Conservation (phyloP, 305 asterid genomes). For the Fraxinus angustifolia region DNA sequence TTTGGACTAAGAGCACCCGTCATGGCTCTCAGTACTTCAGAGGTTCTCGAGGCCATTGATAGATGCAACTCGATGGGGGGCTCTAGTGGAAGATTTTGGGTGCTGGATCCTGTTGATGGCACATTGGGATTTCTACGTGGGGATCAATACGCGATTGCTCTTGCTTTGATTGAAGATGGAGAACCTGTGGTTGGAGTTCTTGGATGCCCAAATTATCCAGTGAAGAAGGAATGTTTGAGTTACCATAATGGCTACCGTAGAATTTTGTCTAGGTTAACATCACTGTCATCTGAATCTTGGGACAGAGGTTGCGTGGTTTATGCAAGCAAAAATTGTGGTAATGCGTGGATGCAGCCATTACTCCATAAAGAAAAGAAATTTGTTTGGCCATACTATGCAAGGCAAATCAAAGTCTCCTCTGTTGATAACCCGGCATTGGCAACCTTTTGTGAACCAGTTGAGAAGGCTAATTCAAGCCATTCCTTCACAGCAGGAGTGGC, state of each 20-base stretch:
- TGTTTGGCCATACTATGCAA: slow-evolving; percentile 69
- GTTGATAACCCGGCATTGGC: slow-evolving; percentile 69
- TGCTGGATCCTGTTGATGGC: slow-evolving; percentile 76
- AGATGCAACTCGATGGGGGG: slow-evolving; percentile 61
- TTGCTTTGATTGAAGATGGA: slow-evolving; percentile 74
- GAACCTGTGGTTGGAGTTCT: slow-evolving; percentile 78
- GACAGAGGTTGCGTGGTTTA: slow-evolving; percentile 65
- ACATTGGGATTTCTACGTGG: slow-evolving; percentile 74
- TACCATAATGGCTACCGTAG: slow-evolving; percentile 53
- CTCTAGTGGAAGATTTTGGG: slow-evolving; percentile 65
- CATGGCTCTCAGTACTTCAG: slow-evolving; percentile 37
- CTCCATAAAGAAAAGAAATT: slow-evolving; percentile 38
- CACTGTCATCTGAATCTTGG: slow-evolving; percentile 31
- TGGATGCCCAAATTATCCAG: slow-evolving; percentile 84
- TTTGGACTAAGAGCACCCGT: slow-evolving; percentile 53
- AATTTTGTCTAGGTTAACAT: slow-evolving; percentile 41
- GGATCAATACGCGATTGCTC: slow-evolving; percentile 79
- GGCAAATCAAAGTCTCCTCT: slow-evolving; percentile 55
- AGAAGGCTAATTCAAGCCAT: slow-evolving; percentile 77
- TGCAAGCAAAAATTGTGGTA: slow-evolving; percentile 59
- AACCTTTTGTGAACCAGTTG: slow-evolving; percentile 84
- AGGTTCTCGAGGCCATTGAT: slow-evolving; percentile 62
- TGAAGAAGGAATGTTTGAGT: slow-evolving; percentile 65
- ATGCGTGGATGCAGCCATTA: slow-evolving; percentile 81
- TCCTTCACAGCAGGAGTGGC: slow-evolving; percentile 86